These are phyloP conservation scores for Pascua guehoae DNA, from an alignment of 1,284 basidiomycete species.

Conservation along the genomic window DNA sequence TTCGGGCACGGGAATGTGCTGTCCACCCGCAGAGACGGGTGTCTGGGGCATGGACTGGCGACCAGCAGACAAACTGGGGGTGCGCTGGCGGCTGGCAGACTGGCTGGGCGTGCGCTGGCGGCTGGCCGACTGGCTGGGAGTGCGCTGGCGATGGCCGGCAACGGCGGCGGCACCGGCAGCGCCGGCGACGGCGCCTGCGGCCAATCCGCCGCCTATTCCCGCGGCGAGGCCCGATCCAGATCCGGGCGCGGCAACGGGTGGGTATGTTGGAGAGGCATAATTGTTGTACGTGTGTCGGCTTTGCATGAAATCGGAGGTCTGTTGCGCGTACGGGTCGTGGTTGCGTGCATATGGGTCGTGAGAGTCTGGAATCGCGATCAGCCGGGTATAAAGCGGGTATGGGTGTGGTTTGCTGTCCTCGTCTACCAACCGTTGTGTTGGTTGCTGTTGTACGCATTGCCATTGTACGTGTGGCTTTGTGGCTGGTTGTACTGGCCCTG, in stretches of 20 bases:
- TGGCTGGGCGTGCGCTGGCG: background rate
- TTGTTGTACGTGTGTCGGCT: slow-evolving; percentile 20
- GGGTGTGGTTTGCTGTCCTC: background rate
- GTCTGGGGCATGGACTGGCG: no score
- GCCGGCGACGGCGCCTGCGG: background rate
- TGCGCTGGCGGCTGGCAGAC: background rate
- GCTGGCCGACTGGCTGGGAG: background rate
- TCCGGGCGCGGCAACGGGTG: background rate
- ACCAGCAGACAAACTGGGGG: no score
- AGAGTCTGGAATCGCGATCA: background rate
- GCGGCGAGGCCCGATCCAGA: no score
- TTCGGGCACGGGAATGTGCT: no score
- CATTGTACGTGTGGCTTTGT: slow-evolving; percentile 6
- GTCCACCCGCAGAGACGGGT: no score
- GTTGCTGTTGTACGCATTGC: slow-evolving; percentile 3
- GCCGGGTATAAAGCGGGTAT: background rate
- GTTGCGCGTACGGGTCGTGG: slow-evolving; percentile 20
- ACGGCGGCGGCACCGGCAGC: background rate
- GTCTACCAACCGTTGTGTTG: background rate
- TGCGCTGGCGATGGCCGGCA: background rate
- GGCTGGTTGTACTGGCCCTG: slow-evolving; percentile 17
- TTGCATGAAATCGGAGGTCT: slow-evolving; percentile 4
- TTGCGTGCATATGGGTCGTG: slow-evolving; percentile 13
- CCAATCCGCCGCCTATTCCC: no score
- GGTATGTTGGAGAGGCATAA: slow-evolving; percentile 9